These are phyloP conservation scores for Cucumis melo DNA, from an alignment of 306 rosid genomes.

Conservation along the genomic window DNA sequence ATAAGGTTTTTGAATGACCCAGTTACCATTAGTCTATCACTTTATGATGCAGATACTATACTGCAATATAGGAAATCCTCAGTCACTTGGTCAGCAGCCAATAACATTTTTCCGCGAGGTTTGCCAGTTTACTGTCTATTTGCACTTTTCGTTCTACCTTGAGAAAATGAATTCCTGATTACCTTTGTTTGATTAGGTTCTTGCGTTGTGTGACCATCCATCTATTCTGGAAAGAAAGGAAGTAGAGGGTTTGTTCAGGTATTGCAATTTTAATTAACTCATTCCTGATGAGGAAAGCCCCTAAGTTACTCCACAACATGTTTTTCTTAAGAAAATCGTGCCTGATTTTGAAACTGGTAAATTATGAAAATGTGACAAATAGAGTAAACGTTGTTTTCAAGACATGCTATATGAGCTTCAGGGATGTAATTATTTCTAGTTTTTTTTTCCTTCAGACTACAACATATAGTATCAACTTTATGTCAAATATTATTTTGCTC, in stretches of 20 bases:
- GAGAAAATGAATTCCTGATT: slow-evolving; percentile 10
- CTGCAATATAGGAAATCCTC: slow-evolving; percentile 98
- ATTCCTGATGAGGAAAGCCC: neutral
- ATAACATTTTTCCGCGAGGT: slow-evolving; percentile 95
- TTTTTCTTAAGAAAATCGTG: neutral
- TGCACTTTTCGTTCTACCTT: neutral
- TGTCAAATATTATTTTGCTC: neutral
- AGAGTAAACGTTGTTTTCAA: neutral
- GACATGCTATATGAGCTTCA: neutral
- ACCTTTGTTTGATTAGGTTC: slow-evolving; percentile 35
- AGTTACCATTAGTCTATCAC: neutral
- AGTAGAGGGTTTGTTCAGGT: slow-evolving; percentile 92
- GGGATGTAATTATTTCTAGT: neutral
- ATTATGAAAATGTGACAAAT: neutral
- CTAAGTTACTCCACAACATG: neutral
- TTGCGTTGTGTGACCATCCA: slow-evolving; percentile 87
- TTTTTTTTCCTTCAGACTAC: neutral
- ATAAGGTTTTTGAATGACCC: neutral
- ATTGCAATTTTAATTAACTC: slow-evolving; percentile 1
- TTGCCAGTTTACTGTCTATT: slow-evolving; percentile 14
- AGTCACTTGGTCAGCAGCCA: slow-evolving; percentile 87
- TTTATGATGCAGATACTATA: slow-evolving; percentile 47
- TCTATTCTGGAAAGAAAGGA: slow-evolving; percentile 60
- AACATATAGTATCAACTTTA: neutral
- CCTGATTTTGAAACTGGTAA: neutral